These are phyloP conservation scores for Colletotrichum shisoi DNA, from an alignment of 2,329 filamentous ascomycete species.

Conservation along the genomic window DNA sequence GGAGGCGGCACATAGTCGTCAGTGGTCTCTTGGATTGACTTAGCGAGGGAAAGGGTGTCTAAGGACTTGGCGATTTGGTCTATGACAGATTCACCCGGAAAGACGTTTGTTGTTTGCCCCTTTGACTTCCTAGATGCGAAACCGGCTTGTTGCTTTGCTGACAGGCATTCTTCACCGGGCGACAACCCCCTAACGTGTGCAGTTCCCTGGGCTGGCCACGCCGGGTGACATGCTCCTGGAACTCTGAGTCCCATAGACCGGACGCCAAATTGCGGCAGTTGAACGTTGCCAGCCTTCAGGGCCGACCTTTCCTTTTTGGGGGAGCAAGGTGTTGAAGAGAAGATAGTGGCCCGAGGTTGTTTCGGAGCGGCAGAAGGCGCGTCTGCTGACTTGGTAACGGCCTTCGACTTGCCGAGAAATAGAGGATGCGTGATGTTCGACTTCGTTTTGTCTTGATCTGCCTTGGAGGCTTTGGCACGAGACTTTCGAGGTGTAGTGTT, in stretches of 20 bases:
- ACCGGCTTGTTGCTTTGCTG: neutral
- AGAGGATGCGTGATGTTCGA: slow-evolving; percentile 53
- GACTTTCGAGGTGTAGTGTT: slow-evolving; percentile 45
- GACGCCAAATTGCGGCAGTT: slow-evolving; percentile 55
- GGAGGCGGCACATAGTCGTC: slow-evolving; percentile 54
- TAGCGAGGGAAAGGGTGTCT: slow-evolving; percentile 49
- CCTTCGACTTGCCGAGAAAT: slow-evolving; percentile 46
- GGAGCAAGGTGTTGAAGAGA: slow-evolving; percentile 63
- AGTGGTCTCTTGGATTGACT: slow-evolving; percentile 48
- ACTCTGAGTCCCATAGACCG: slow-evolving; percentile 62
- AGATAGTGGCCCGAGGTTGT: slow-evolving; percentile 52
- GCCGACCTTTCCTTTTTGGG: slow-evolving; percentile 53
- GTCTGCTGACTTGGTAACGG: slow-evolving; percentile 41
- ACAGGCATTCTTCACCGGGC: neutral
- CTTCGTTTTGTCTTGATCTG: slow-evolving; percentile 43
- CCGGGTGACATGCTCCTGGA: slow-evolving; percentile 70
- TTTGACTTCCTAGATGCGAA: slow-evolving; percentile 59
- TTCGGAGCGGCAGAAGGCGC: slow-evolving; percentile 26
- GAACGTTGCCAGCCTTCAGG: slow-evolving; percentile 47
- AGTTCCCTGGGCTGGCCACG: slow-evolving; percentile 75
- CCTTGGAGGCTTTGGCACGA: slow-evolving; percentile 40
- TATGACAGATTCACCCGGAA: slow-evolving; percentile 55
- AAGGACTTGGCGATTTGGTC: slow-evolving; percentile 49
- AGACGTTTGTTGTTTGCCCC: slow-evolving; percentile 54
- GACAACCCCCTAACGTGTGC: slow-evolving; percentile 66